Percentiles rank a stretch among this genome's conserved stretches.
Conservation (phyloP, 2,329 filamentous ascomycete genomes). For the Aspergillus texensis region DNA sequence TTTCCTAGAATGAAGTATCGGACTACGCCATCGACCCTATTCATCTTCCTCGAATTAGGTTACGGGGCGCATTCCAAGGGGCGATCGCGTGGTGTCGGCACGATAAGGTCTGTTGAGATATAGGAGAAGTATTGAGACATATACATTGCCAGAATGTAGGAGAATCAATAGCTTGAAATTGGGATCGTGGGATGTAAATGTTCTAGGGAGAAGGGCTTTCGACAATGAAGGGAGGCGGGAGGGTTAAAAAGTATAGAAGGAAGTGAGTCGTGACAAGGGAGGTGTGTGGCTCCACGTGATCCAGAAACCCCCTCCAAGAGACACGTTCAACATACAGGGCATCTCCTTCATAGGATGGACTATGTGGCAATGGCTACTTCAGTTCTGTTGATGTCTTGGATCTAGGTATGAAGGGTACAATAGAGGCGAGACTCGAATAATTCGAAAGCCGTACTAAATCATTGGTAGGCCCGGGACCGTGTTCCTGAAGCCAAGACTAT, state of each 20-base stretch:
- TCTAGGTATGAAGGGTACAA: conserved; percentile 6
- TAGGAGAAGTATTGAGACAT: conserved; percentile 2
- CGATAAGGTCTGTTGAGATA: background rate
- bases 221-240: conserved; percentile 9
- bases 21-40: background rate
- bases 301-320: background rate
- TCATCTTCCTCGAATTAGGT: conserved; percentile 3
- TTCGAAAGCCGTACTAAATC: background rate
- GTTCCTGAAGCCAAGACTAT: background rate
- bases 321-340: background rate
- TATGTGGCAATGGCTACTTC: background rate
- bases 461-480: background rate
- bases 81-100: background rate
- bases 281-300: conserved; percentile 14
- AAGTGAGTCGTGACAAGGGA: background rate
- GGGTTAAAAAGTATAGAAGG: background rate
- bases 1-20: background rate
- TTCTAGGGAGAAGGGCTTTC: conserved; percentile 6
- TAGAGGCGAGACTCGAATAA: background rate
- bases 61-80: conserved; percentile 2
- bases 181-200: conserved; percentile 3
- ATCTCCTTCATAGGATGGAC: background rate
- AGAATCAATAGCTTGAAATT: background rate
- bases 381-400: background rate
- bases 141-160: conserved; percentile 12